Percentiles rank a stretch among this genome's conserved stretches.
These are phyloP conservation scores for Dactylis glomerata DNA, from an alignment of 176 grass and related monocot species.

Conservation along the genomic window DNA sequence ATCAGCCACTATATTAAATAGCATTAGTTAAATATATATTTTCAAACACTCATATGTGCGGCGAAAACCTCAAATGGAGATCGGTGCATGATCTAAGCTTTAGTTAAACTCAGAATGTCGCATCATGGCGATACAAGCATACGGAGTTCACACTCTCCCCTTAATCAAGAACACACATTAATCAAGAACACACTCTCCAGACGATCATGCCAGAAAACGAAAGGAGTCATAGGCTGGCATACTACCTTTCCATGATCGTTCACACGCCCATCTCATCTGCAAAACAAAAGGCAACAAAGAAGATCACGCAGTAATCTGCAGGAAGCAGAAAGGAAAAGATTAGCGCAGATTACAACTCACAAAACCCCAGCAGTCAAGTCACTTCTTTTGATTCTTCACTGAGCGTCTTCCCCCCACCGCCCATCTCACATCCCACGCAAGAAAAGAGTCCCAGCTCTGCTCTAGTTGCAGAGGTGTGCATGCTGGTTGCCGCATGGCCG, in stretches of 20 bases:
- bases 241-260: background rate
- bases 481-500: constrained; percentile 28
- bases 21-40: no score
- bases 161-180: no score
- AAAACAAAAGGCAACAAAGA: background rate
- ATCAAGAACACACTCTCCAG: no score
- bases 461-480: constrained; percentile 24
- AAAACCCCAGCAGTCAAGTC: background rate
- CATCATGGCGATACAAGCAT: no score
- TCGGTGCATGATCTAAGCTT: no score
- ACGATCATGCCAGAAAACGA: no score
- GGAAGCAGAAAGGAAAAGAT: background rate
- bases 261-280: constrained; percentile 14
- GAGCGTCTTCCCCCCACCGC: background rate
- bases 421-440: constrained; percentile 28
- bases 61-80: no score
- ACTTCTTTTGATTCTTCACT: constrained; percentile 1
- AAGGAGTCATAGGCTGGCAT: background rate
- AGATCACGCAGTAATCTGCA: background rate
- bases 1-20: no score
- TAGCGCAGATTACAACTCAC: background rate
- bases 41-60: no score
- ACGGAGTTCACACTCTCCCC: no score
- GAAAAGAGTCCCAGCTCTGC: constrained; percentile 29
- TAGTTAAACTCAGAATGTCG: no score